A percentile compares a stretch with the other conserved stretches of the same genome.
Conservation (phyloP, 1,139 yeast genomes). For the Saccharomyces hybrid region DNA sequence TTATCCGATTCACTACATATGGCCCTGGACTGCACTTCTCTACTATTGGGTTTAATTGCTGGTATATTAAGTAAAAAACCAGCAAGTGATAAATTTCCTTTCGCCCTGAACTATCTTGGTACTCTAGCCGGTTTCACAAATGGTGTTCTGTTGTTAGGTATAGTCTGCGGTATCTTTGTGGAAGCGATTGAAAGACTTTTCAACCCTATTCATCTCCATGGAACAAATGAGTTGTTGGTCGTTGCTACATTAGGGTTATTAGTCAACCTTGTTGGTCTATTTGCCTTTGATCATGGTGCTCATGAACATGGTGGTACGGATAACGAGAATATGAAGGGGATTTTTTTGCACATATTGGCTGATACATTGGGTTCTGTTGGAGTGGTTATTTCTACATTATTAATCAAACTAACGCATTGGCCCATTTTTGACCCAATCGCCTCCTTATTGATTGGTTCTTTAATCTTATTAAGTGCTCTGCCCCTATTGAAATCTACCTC, state of each 20-base stretch:
- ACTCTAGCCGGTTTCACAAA: slow-evolving; percentile 93
- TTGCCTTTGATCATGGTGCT: slow-evolving; percentile 76
- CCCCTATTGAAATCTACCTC: slow-evolving; percentile 83
- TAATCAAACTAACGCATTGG: slow-evolving; percentile 51
- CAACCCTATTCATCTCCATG: slow-evolving; percentile 68
- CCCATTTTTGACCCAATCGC: slow-evolving; percentile 82
- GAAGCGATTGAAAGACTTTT: slow-evolving; percentile 80
- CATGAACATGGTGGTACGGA: slow-evolving; percentile 34
- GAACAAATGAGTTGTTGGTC: slow-evolving; percentile 76
- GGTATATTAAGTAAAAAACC: slow-evolving; percentile 55
- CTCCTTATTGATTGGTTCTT: slow-evolving; percentile 73
- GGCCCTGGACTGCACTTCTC: slow-evolving; percentile 90
- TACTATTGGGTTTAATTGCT: slow-evolving; percentile 84
- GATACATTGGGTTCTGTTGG: slow-evolving; percentile 97
- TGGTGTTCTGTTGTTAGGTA: slow-evolving; percentile 80
- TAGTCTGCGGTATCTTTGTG: slow-evolving; percentile 77
- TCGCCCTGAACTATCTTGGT: slow-evolving; percentile 79
- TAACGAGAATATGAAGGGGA: slow-evolving; percentile 91
- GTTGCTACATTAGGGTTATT: slow-evolving; percentile 79
- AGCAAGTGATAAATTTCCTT: slow-evolving; percentile 69
- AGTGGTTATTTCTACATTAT: slow-evolving; percentile 76
- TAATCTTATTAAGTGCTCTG: slow-evolving; percentile 73
- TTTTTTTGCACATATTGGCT: slow-evolving; percentile 85
- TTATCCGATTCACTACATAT: slow-evolving; percentile 91
- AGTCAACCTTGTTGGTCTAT: slow-evolving; percentile 86